Conservation (phyloP, 2,329 filamentous ascomycete genomes). For the Coniochaeta ligniaria region DNA sequence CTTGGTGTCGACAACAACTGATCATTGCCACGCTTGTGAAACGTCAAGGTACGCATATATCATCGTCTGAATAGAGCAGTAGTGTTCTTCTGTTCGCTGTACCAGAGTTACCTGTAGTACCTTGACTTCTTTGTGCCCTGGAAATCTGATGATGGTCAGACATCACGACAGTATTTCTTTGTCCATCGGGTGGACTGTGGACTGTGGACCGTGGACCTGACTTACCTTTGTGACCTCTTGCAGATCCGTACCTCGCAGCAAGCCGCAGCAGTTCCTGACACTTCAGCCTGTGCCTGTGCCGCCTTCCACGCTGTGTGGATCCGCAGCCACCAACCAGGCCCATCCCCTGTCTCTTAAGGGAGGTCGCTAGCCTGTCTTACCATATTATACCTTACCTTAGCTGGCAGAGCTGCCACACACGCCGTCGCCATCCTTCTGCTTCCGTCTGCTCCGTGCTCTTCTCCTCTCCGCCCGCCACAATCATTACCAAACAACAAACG, state of each 20-base stretch:
- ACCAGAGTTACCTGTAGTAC: neutral
- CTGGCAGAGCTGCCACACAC: neutral
- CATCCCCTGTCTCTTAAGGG: neutral
- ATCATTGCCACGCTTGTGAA: neutral
- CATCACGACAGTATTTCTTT: neutral
- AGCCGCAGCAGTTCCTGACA: constrained; percentile 6
- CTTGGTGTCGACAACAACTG: neutral
- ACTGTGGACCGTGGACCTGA: neutral
- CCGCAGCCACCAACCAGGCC: constrained; percentile 8
- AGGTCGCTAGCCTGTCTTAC: neutral
- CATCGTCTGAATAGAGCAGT: neutral
- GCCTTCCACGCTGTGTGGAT: constrained; percentile 6
- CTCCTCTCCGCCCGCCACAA: neutral
- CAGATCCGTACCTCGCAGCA: constrained; percentile 3
- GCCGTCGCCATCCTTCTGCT: neutral
- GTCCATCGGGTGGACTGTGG: neutral
- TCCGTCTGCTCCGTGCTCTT: neutral
- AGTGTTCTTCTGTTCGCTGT: no score
- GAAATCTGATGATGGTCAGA: neutral
- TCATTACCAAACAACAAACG: neutral
- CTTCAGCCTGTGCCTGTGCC: constrained; percentile 18
- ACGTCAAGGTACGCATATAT: no score
- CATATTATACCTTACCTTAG: neutral
- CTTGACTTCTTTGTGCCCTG: neutral
- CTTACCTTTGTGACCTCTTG: neutral